Evolutionary conservation across 208 protist genomes (phyloP), one percentile per base, ranked within the genome.

Genomic region (Crithidia expoeki): DNA sequence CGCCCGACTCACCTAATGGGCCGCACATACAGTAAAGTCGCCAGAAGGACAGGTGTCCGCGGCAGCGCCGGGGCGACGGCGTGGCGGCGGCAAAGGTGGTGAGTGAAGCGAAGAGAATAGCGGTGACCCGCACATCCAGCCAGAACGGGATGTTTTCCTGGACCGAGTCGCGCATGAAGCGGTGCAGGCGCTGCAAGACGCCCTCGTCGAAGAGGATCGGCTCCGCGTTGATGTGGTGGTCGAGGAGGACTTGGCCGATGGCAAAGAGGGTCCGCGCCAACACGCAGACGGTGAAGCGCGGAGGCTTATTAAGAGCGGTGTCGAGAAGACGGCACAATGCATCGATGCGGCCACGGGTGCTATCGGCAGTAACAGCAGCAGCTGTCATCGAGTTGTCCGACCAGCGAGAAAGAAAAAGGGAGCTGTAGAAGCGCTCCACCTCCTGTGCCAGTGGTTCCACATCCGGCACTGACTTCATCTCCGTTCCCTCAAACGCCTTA

Each of bases 101-200:
- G 58, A 96, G 74, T 4, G 80, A 63, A 16, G 74, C 74, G 61
- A 95, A 93, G 38, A 84, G 33, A 32, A 95, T 83, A 0, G 79
- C 84, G 23, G 81, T 88, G 25, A 94, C 61, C 46, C 92, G 89
- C 25, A 92, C 86, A 59, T 93, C 86, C 27, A 96, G 79, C 89
- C 92, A 96, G 50, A 86, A 92, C 14, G 87, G 81, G n/a, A 88
- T 77, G 74, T 89, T 92, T 40, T 95, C 86, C 68, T 95, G 86
- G 40, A 89, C 72, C 7, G 71, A 76, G 58, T 92, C 86, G 12
- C 78, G 74, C 70, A 96, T 60, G 46, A 79, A 89, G 30, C 51
- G 71, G 53, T 61, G 72, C 44, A 84, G 84, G 30, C 42, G 79
- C 52, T 40, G 42, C 46, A 73, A 62, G 7, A 85, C 61, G 36